Percentiles rank a stretch among this genome's conserved stretches.
phyloP scores from a whole-genome alignment of 2,329 filamentous ascomycete species.

The Alternaria solani region DNA sequence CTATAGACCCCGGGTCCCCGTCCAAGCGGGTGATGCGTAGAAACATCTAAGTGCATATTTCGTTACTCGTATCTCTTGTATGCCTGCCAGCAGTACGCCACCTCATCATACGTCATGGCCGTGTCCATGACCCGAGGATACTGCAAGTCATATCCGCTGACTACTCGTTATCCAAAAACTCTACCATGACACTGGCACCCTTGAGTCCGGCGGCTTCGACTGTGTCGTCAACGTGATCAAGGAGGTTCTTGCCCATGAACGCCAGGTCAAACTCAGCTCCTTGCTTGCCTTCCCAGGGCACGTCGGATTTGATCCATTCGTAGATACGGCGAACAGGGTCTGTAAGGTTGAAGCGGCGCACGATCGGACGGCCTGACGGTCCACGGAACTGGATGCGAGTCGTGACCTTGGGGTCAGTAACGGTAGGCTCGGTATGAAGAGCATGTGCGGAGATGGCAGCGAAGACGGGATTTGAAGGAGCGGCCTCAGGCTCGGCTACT shows the following conservation, averaged over 20 bases:
- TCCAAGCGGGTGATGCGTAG: not conserved
- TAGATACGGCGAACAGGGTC: constrained; percentile 86
- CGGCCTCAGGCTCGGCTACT: constrained; percentile 23
- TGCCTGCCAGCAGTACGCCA: not conserved
- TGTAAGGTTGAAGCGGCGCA: constrained; percentile 79
- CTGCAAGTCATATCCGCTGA: not conserved
- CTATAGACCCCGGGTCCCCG: constrained; percentile 13
- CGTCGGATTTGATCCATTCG: constrained; percentile 90
- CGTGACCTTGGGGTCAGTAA: constrained; percentile 70
- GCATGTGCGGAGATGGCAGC: constrained; percentile 73
- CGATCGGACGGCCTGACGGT: constrained; percentile 77
- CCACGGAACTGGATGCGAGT: constrained; percentile 89
- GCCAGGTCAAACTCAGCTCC: constrained; percentile 87
- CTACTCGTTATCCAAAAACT: constrained; percentile 64
- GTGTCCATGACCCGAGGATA: not conserved
- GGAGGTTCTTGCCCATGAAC: constrained; percentile 84
- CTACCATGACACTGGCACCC: constrained; percentile 94
- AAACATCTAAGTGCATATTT: constrained; percentile 4
- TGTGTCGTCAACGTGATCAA: constrained; percentile 74
- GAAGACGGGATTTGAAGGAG: constrained; percentile 62
- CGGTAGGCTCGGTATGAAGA: constrained; percentile 79
- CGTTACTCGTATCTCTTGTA: not conserved
- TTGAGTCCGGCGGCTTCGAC: constrained; percentile 86
- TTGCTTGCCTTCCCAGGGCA: constrained; percentile 81
- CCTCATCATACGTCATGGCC: not conserved